A percentile compares a stretch with the other conserved stretches of the same genome.
phyloP scores from a whole-genome alignment of 1,284 basidiomycete genomes.

The Peniophora sp. region DNA sequence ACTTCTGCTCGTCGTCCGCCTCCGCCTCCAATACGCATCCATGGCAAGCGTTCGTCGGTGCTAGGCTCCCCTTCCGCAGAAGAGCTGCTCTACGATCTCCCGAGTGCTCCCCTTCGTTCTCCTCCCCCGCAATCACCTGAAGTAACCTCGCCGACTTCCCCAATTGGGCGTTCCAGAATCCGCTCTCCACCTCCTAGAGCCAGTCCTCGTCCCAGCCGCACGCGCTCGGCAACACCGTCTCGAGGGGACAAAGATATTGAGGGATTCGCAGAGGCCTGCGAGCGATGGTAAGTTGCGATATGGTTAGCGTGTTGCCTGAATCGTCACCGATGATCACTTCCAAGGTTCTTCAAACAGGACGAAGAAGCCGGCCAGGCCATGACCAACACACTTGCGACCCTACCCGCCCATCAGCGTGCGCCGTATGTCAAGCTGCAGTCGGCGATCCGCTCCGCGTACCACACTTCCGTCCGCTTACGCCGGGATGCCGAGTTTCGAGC shows the following conservation, averaged over 20 bases:
- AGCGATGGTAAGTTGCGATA: slow-evolving; percentile 50
- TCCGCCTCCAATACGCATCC: slow-evolving; percentile 53
- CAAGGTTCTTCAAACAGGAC: slow-evolving; percentile 73
- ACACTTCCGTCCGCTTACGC: slow-evolving; percentile 60
- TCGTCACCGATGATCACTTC: slow-evolving; percentile 4
- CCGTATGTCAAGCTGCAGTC: slow-evolving; percentile 71
- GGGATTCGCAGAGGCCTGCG: slow-evolving; percentile 63
- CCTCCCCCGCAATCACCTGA: slow-evolving; percentile 35
- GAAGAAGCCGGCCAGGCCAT: slow-evolving; percentile 64
- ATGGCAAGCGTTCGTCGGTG: slow-evolving; percentile 35
- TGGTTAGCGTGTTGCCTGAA: background rate
- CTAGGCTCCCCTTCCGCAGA: slow-evolving; percentile 27
- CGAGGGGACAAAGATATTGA: slow-evolving; percentile 58
- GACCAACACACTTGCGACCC: slow-evolving; percentile 67
- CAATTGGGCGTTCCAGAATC: slow-evolving; percentile 42
- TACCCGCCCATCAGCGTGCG: slow-evolving; percentile 71
- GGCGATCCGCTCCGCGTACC: slow-evolving; percentile 68
- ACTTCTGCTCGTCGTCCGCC: slow-evolving; percentile 43
- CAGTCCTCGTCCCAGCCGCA: slow-evolving; percentile 49
- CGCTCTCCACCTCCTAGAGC: slow-evolving; percentile 32
- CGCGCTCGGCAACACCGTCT: slow-evolving; percentile 57
- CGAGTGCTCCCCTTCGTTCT: slow-evolving; percentile 47
- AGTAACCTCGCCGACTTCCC: slow-evolving; percentile 46
- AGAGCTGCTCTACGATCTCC: slow-evolving; percentile 69
- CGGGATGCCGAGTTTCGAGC: slow-evolving; percentile 71